Evolutionary conservation across 768 basidiomycete genomes (phyloP), one percentile per base, ranked within the genome.

Genomic region (Boletus rubescentipes): DNA sequence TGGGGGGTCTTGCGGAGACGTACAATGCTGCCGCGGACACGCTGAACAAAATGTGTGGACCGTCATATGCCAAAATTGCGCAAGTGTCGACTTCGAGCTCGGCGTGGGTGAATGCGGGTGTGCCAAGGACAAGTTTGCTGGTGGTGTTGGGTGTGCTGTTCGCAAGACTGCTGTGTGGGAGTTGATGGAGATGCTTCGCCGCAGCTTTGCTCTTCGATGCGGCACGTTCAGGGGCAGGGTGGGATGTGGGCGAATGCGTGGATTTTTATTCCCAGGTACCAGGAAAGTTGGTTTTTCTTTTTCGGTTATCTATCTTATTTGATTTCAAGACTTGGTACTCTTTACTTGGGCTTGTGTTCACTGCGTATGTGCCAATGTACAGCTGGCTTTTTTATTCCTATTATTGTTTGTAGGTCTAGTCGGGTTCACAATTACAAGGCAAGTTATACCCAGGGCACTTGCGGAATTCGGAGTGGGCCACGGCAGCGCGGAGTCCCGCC

Each of bases 21-120:
- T 89, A 87, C 66, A 64, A 66, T 26, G 31, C 54, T 4, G 85
- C 82, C 1, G 81, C 78, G 12, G 68, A 69, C 35, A 55, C 75
- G 49, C 75, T 82, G 47, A 74, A 77, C 37, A 61, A 61, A 7
- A 71, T 71, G 49, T 89, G 87, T 57, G 86, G 87, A 12, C 44
- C 69, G 12, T 65, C 67, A n/a, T 86, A 77, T 51, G 81, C 78
- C 14, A 48, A 54, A 42, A 32, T 23, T 3, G 51, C 54, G 21
- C 59, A 54, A 6, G 47, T 58, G 5, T 46, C 68, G 9, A 48
- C 20, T 6, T 58, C 49, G 29, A 40, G 41, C 9, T 57, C 55
- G 2, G 59, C 61, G 18, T 46, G 48, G 47, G 16, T 34, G 36
- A 62, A 44, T 16, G 56, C 44, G 12, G 36, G 37, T 4, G 42